Conservation (phyloP, 1,139 yeast genomes). For the Kodamaea derodonti region DNA sequence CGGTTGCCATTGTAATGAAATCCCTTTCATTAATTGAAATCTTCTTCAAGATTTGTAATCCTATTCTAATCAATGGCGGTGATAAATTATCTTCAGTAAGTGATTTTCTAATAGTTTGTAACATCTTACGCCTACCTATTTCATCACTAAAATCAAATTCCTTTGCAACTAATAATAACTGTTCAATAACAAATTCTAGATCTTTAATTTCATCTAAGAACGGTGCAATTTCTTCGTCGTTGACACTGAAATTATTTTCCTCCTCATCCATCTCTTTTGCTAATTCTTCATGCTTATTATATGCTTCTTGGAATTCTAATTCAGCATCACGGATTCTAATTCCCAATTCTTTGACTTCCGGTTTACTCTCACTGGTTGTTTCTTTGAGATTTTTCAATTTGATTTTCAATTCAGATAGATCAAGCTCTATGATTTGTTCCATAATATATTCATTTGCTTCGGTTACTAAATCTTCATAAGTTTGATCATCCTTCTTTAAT, state of each 20-base stretch:
- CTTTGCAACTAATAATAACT: conserved; percentile 62
- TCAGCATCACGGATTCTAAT: conserved; percentile 20
- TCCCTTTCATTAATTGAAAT: conserved; percentile 79
- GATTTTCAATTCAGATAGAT: conserved; percentile 11
- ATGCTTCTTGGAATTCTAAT: conserved; percentile 17
- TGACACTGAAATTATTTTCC: conserved; percentile 11
- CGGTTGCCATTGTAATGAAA: conserved; percentile 80
- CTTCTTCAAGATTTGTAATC: conserved; percentile 64
- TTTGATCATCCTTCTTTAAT: conserved; percentile 10
- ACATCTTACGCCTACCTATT: conserved; percentile 80
- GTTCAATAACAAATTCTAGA: conserved; percentile 71
- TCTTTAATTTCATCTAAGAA: conserved; percentile 46
- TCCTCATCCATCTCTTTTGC: conserved; percentile 13
- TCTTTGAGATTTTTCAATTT: conserved; percentile 11
- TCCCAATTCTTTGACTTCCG: conserved; percentile 15
- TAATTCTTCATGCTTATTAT: conserved; percentile 14
- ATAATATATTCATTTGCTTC: conserved; percentile 14
- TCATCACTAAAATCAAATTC: conserved; percentile 88
- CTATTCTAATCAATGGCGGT: conserved; percentile 52
- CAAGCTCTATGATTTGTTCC: conserved; percentile 12
- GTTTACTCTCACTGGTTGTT: conserved; percentile 9
- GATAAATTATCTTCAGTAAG: conserved; percentile 52
- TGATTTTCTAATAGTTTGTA: conserved; percentile 64
- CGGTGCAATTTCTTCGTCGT: conserved; percentile 23
- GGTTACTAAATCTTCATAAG: conserved; percentile 10